Conservation (phyloP, 164 flowering plant genomes). For the Vitis labrusca region DNA sequence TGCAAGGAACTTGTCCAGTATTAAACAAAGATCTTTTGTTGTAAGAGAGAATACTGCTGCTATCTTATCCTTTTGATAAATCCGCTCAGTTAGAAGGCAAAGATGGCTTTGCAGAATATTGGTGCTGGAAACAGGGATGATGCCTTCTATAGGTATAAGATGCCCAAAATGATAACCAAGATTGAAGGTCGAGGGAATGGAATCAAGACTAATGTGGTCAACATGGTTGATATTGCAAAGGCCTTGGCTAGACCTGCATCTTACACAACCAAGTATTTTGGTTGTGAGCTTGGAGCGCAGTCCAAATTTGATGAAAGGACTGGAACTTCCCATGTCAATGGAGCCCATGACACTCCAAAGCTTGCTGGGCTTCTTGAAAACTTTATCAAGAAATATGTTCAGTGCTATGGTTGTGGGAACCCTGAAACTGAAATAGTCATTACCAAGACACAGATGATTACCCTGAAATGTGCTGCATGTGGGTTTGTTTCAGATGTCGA, state of each 20-base stretch:
- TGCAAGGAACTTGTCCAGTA: neutral
- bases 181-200: slow-evolving; percentile 97
- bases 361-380: slow-evolving; percentile 87
- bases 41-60: slow-evolving; percentile 10
- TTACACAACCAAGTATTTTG: slow-evolving; percentile 89
- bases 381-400: slow-evolving; percentile 90
- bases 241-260: slow-evolving; percentile 89
- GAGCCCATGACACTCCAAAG: slow-evolving; percentile 80
- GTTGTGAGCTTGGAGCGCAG: slow-evolving; percentile 92
- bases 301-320: slow-evolving; percentile 92
- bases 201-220: slow-evolving; percentile 88
- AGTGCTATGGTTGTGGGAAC: slow-evolving; percentile 93
- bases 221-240: slow-evolving; percentile 92
- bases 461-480: slow-evolving; percentile 90
- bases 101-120: slow-evolving; percentile 88
- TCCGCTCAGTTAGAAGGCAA: neutral
- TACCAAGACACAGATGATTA: slow-evolving; percentile 80
- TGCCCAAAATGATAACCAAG: slow-evolving; percentile 92
- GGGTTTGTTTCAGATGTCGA: slow-evolving; percentile 91
- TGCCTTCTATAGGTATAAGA: slow-evolving; percentile 97
- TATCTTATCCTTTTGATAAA: slow-evolving; percentile 9
- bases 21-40: neutral
- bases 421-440: slow-evolving; percentile 86
- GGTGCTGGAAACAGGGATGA: slow-evolving; percentile 92
- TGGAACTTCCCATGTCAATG: slow-evolving; percentile 83